Conservation (phyloP, 129 eudicot genomes). For the Ambrosia trifida region DNA sequence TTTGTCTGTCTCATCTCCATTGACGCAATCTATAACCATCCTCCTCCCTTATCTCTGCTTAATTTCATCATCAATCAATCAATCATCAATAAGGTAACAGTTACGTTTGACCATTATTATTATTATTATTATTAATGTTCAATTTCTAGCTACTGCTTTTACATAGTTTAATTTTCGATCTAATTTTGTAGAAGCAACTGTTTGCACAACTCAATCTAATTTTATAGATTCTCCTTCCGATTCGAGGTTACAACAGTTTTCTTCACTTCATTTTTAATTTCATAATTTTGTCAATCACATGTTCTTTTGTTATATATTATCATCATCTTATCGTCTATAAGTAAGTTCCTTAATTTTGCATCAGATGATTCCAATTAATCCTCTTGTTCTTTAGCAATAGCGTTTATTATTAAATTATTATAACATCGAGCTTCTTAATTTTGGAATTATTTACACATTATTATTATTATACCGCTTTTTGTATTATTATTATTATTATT, state of each 20-base stretch:
- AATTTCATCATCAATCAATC: too few relatives aligned
- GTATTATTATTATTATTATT: neutral
- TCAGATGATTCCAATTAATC: conserved; percentile 10
- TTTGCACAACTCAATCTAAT: neutral
- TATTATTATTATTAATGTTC: too few relatives aligned
- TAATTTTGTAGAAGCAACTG: neutral
- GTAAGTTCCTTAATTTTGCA: neutral
- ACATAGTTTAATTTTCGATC: neutral
- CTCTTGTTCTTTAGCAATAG: conserved; percentile 5
- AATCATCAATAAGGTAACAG: too few relatives aligned
- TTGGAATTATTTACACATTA: conserved; percentile 35
- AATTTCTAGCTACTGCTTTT: too few relatives aligned
- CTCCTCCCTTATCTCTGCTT: too few relatives aligned
- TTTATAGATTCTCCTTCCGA: neutral
- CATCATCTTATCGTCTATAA: neutral
- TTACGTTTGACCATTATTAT: too few relatives aligned
- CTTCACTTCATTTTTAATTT: neutral
- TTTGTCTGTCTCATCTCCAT: conserved; percentile 1
- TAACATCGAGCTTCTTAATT: conserved; percentile 13
- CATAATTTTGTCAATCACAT: conserved; percentile 19
- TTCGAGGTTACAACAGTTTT: conserved; percentile 5
- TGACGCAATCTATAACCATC: too few relatives aligned
- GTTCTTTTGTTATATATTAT: conserved; percentile 1
- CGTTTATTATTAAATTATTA: neutral
- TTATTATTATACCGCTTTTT: conserved; percentile 36